Base-by-base conservation (phyloP, 192 early-diverging fungal species). In the Coemansia sp. region DNA sequence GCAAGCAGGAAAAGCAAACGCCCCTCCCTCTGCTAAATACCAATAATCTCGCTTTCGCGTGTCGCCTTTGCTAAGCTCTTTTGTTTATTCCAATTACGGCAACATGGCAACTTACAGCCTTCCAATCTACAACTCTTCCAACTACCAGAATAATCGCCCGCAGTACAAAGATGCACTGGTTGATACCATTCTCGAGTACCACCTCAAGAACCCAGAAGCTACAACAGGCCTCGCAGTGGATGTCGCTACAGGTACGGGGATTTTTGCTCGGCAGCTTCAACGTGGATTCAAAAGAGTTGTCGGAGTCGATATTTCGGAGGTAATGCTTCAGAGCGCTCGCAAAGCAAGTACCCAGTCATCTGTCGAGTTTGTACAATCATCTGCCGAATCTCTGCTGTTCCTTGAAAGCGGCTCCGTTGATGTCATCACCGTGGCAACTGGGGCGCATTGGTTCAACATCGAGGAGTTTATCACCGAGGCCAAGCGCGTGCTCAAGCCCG, bases 211-310 rank as follows among this genome's bases (percentile, higher is more conserved):
- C 31, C 67, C 81, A 11, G 53, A 35, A 4, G 72, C 71, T 2
- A 48, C 31, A 5, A 69, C 74, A 14, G 62, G 66, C 28, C 66
- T 84, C 5, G 77, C 66, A 4, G 74, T 84, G 2, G 83, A 84
- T 40, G 71, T 84, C 1, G 83, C 77, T 23, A 74, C 77, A 4
- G 83, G 83, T 5, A 84, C 83, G 2, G 83, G 83, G 2, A 73
- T 76, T 38, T 70, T 84, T 66, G 73, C 77, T 2, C 69, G 69
- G 33, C 73, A 73, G 66, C 70, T 76, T 23, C 65, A 64, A 39
- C 63, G 59, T 9, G 57, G 37, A 11, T 67, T 71, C 35, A 58
- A 51, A 31, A 56, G 59, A 35, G 83, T 84, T 7, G 35, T 80
- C 35, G 83, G 74, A 7, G 65, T 69, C 1, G 83, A 84, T 35